phyloP scores from a whole-genome alignment of 345 rosid genomes.

The Eucalyptus lansdowneana region DNA sequence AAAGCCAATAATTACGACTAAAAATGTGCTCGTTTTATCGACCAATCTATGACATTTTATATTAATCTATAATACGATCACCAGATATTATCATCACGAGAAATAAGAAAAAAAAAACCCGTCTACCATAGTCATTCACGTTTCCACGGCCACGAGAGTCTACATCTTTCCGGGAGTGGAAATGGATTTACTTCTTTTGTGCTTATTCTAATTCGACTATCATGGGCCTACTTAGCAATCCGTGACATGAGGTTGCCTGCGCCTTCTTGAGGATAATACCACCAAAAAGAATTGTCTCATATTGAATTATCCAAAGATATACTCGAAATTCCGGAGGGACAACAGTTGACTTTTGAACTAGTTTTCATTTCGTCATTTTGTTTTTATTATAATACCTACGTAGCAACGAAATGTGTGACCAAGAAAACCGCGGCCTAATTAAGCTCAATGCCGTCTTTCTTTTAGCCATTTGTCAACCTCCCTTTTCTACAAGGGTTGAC shows the following conservation, averaged over 20 bases:
- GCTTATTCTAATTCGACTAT: neutral
- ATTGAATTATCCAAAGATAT: neutral
- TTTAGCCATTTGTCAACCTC: neutral
- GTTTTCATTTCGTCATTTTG: neutral
- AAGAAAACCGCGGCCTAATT: neutral
- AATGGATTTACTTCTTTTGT: neutral
- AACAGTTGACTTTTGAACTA: neutral
- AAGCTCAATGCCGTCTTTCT: neutral
- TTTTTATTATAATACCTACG: neutral
- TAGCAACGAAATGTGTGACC: neutral
- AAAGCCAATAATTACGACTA: too few relatives aligned
- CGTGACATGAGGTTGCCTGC: neutral
- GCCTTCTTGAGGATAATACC: neutral
- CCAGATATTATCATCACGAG: too few relatives aligned
- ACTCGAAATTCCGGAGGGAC: neutral
- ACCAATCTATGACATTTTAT: too few relatives aligned
- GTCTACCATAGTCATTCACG: too few relatives aligned
- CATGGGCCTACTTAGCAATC: neutral
- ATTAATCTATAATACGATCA: too few relatives aligned
- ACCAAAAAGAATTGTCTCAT: neutral
- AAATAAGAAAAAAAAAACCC: neutral
- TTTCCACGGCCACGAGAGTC: neutral
- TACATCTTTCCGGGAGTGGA: neutral
- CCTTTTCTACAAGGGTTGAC: neutral
- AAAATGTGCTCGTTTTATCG: too few relatives aligned